Percentiles rank a stretch among this genome's conserved stretches.
These are phyloP conservation scores for Zychaea mexicana DNA, from an alignment of 371 early-diverging fungal species.

Conservation along the genomic window DNA sequence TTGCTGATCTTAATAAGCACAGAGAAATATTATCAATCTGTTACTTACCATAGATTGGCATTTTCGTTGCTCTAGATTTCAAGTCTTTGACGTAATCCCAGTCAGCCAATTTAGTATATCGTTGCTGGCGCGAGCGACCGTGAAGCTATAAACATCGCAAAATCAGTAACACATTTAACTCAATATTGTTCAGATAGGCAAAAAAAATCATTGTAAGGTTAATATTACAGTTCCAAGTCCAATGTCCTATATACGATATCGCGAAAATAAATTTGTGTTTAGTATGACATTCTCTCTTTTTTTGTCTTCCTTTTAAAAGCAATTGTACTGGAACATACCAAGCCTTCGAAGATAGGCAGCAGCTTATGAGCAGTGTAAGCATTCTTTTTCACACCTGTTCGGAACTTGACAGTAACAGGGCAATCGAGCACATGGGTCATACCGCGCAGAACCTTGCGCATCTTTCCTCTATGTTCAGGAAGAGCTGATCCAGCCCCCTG, in stretches of 20 bases:
- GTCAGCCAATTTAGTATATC: conserved; percentile 89
- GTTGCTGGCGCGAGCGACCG: conserved; percentile 91
- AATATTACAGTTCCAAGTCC: conserved; percentile 48
- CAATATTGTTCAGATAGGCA: too few species aligned
- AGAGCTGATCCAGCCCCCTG: conserved; percentile 89
- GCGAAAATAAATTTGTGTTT: too few species aligned
- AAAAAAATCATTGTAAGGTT: not conserved
- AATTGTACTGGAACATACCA: conserved; percentile 48
- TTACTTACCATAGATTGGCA: conserved; percentile 62
- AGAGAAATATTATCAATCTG: not conserved
- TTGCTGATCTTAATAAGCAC: too few species aligned
- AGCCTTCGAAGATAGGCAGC: conserved; percentile 64
- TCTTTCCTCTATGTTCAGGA: conserved; percentile 64
- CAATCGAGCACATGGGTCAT: conserved; percentile 72
- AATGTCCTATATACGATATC: conserved; percentile 28
- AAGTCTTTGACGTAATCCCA: conserved; percentile 88
- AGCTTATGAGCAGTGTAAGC: conserved; percentile 75
- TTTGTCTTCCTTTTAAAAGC: too few species aligned
- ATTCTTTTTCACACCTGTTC: conserved; percentile 78
- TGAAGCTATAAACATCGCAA: conserved; percentile 59
- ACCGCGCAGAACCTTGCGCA: conserved; percentile 78
- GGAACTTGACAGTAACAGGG: conserved; percentile 91
- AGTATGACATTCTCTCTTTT: too few species aligned
- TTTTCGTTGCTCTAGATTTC: conserved; percentile 40
- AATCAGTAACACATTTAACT: too few species aligned